These are phyloP conservation scores for Colletotrichum lini DNA, from an alignment of 2,329 filamentous ascomycete genomes.

Conservation along the genomic window DNA sequence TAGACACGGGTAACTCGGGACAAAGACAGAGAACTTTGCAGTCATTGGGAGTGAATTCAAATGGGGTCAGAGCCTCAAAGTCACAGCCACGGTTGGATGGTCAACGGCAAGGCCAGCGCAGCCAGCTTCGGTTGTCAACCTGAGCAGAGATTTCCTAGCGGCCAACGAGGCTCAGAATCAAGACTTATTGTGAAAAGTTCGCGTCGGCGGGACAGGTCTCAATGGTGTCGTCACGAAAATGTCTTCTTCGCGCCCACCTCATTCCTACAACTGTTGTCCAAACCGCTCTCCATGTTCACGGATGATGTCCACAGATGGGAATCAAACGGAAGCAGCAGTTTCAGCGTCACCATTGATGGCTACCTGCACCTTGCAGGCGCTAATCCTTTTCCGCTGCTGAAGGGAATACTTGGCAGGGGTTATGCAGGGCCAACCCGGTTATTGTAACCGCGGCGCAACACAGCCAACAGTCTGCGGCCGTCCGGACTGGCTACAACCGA, in stretches of 20 bases:
- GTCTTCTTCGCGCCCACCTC: slow-evolving; percentile 36
- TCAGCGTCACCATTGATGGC: slow-evolving; percentile 6
- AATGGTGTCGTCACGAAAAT: slow-evolving; percentile 42
- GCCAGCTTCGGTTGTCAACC: slow-evolving; percentile 63
- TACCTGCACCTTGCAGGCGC: background rate
- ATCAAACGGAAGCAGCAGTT: background rate
- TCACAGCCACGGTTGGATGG: slow-evolving; percentile 56
- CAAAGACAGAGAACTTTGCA: background rate
- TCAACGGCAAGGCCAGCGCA: slow-evolving; percentile 68
- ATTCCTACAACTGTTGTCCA: slow-evolving; percentile 35
- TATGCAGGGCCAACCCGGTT: no score
- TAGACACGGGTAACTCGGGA: background rate
- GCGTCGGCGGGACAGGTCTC: slow-evolving; percentile 40
- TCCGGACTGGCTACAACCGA: no score
- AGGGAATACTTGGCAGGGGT: no score
- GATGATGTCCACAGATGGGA: background rate
- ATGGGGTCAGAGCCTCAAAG: slow-evolving; percentile 58
- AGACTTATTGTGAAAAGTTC: slow-evolving; percentile 41
- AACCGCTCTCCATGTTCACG: background rate
- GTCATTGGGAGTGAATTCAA: slow-evolving; percentile 4
- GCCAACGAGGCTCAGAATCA: slow-evolving; percentile 39
- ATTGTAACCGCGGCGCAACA: no score
- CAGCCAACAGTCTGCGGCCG: no score
- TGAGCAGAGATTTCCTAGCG: slow-evolving; percentile 42
- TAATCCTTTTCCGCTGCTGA: no score